Evolutionary conservation across 1,284 basidiomycete genomes (phyloP).

Genomic region (Moesziomyces aphidis): DNA sequence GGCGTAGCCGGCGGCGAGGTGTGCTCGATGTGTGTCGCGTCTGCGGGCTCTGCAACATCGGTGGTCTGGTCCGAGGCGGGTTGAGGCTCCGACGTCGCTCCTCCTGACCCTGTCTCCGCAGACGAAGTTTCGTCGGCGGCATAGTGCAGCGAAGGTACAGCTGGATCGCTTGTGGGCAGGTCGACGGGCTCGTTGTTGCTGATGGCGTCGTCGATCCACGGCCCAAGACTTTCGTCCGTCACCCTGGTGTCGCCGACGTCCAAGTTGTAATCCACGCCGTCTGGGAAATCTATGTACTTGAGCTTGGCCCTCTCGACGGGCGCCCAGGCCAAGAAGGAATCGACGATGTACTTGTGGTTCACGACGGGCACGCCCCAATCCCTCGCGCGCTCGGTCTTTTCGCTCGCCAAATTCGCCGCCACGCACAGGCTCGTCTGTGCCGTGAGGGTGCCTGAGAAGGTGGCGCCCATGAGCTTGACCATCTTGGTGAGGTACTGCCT

Average conservation of each 20-base stretch:
- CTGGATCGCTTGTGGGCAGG: constrained; percentile 34
- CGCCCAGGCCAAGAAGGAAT: constrained; percentile 74
- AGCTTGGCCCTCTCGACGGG: constrained; percentile 34
- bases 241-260: constrained; percentile 32
- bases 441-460: constrained; percentile 82
- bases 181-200: constrained; percentile 42
- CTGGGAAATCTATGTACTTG: constrained; percentile 46
- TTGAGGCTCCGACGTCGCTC: background rate
- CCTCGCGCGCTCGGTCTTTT: constrained; percentile 79
- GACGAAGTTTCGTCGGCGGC: constrained; percentile 3
- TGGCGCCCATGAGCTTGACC: constrained; percentile 80
- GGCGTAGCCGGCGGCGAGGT: constrained; percentile 26
- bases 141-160: constrained; percentile 5
- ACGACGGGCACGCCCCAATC: constrained; percentile 86
- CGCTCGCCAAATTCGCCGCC: constrained; percentile 82
- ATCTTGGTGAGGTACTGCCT: constrained; percentile 87
- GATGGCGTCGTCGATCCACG: constrained; percentile 47
- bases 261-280: constrained; percentile 30
- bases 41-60: background rate
- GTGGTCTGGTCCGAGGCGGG: background rate
- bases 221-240: constrained; percentile 40
- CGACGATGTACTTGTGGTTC: constrained; percentile 89
- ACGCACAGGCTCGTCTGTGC: constrained; percentile 78
- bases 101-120: background rate
- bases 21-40: constrained; percentile 4